Evolutionary conservation across 345 rosid genomes (phyloP).

Genomic region (Salix purpurea): DNA sequence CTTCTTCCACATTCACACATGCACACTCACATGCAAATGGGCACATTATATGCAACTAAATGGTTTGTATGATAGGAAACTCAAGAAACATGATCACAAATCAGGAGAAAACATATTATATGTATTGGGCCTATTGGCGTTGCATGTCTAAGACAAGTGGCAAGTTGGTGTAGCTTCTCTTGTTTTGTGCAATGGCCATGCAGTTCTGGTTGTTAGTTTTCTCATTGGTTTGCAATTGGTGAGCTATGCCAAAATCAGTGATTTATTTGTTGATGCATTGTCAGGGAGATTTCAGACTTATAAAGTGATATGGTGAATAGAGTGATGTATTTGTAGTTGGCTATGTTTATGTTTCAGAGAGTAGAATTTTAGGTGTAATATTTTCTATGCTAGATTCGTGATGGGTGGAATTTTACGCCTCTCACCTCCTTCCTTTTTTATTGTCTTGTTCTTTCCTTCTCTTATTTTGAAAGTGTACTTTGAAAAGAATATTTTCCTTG

Average conservation of each 20-base stretch:
- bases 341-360: not conserved
- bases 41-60: not conserved
- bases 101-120: not conserved
- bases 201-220: not conserved
- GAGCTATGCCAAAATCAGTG: not conserved
- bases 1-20: not conserved
- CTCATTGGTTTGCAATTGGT: not conserved
- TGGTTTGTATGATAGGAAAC: not conserved
- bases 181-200: not conserved
- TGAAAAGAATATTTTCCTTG: not conserved
- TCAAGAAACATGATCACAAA: not conserved
- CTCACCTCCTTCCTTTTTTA: not conserved
- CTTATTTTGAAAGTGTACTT: not conserved
- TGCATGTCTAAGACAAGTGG: not conserved
- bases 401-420: not conserved
- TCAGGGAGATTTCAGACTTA: not conserved
- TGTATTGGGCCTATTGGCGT: not conserved
- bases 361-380: not conserved
- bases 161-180: not conserved
- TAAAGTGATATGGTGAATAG: not conserved
- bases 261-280: not conserved
- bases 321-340: not conserved
- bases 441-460: not conserved
- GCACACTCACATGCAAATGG: not conserved
- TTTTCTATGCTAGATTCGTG: not conserved